These are phyloP conservation scores for Tephrocybe sp. DNA, from an alignment of 768 basidiomycete genomes.

Conservation along the genomic window DNA sequence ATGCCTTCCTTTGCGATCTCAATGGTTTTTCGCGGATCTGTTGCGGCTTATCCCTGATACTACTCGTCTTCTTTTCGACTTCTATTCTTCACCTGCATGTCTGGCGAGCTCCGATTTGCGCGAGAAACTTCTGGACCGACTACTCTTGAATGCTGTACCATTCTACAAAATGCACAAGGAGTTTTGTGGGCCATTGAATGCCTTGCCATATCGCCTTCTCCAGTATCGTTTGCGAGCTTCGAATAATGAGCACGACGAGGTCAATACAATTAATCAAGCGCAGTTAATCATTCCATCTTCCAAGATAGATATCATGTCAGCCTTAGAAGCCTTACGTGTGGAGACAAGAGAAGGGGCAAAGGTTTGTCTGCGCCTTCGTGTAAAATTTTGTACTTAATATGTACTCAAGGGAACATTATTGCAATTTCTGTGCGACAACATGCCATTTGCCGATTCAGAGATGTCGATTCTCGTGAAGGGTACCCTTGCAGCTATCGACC, in stretches of 20 bases:
- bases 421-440: conserved; percentile 25
- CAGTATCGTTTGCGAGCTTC: conserved; percentile 42
- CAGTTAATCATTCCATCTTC: conserved; percentile 21
- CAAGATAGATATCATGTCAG: conserved; percentile 32
- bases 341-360: conserved; percentile 37
- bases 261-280: conserved; percentile 20
- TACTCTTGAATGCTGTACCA: conserved; percentile 33
- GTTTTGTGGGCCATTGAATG: conserved; percentile 31
- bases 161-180: conserved; percentile 26
- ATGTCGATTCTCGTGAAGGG: conserved; percentile 20
- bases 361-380: conserved; percentile 7
- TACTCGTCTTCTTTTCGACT: conserved; percentile 40
- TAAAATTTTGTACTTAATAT: background rate
- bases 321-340: conserved; percentile 37
- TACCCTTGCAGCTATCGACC: conserved; percentile 16
- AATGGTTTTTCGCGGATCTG: conserved; percentile 52
- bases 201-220: conserved; percentile 38
- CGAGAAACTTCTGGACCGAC: conserved; percentile 37
- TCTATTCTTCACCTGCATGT: conserved; percentile 40
- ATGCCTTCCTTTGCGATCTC: conserved; percentile 40
- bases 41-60: conserved; percentile 40
- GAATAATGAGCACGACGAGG: conserved; percentile 37
- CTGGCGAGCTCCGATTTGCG: conserved; percentile 31
- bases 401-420: conserved; percentile 26
- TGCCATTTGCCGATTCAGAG: conserved; percentile 22